phyloP scores from a whole-genome alignment of 352 stramenopile genomes.

The Pythium coloratum region DNA sequence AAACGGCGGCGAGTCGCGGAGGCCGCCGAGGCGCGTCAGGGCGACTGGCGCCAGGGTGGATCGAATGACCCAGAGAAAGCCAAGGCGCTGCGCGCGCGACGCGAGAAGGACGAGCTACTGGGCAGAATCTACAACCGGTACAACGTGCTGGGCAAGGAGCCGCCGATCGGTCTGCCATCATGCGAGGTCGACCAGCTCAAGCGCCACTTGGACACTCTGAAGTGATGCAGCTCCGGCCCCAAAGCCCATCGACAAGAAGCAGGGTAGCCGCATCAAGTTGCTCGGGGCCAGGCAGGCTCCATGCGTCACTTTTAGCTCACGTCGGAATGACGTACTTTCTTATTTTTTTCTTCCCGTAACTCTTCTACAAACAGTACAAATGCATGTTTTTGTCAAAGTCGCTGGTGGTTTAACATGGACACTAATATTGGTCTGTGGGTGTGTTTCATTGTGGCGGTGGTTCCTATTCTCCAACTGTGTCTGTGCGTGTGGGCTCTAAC shows the following conservation, averaged over 20 bases:
- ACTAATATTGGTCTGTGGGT: background rate
- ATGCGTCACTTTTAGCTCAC: background rate
- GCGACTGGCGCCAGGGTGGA: slow-evolving; percentile 80
- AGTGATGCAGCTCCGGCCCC: slow-evolving; percentile 12
- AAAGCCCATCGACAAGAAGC: background rate
- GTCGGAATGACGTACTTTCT: slow-evolving; percentile 5
- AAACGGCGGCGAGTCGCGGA: slow-evolving; percentile 63
- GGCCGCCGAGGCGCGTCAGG: slow-evolving; percentile 63
- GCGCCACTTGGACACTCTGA: slow-evolving; percentile 71
- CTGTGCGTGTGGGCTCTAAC: slow-evolving; percentile 10
- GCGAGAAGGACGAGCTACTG: slow-evolving; percentile 84
- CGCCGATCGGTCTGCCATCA: slow-evolving; percentile 77
- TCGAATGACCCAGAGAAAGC: slow-evolving; percentile 62
- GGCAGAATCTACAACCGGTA: slow-evolving; percentile 83
- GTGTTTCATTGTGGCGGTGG: background rate
- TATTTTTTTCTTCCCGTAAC: background rate
- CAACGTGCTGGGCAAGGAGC: slow-evolving; percentile 67
- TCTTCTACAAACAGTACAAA: background rate
- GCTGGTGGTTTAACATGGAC: background rate
- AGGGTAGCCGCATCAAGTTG: background rate
- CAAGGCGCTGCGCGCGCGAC: slow-evolving; percentile 56
- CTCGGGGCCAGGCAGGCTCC: background rate
- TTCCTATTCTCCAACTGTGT: background rate
- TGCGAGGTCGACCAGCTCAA: slow-evolving; percentile 79
- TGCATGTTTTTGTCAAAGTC: background rate